Conservation (phyloP, 1,284 basidiomycete species). For the Inonotus obliquus region DNA sequence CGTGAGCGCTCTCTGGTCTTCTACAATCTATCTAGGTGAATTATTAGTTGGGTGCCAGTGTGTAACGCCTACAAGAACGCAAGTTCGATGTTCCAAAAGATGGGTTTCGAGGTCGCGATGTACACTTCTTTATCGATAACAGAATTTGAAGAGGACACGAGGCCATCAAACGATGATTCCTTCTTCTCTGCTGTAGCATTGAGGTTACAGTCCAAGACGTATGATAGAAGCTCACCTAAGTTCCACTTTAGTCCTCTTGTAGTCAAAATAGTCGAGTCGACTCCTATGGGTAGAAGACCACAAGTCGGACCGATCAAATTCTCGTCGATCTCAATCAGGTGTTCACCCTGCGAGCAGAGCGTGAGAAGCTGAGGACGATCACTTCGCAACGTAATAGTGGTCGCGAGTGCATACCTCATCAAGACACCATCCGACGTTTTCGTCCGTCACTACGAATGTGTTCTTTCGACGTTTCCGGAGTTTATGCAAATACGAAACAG, state of each 20-base stretch:
- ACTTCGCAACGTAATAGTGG: neutral
- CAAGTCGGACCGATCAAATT: conserved; percentile 80
- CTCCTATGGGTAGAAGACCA: conserved; percentile 87
- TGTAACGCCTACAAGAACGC: conserved; percentile 7
- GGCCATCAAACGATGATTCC: conserved; percentile 72
- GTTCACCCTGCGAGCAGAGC: conserved; percentile 58
- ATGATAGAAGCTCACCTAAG: conserved; percentile 49
- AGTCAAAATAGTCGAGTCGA: conserved; percentile 68
- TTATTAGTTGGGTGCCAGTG: neutral
- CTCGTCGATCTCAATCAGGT: conserved; percentile 74
- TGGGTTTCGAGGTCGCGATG: conserved; percentile 74
- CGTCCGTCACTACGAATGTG: conserved; percentile 80
- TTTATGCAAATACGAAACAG: conserved; percentile 82
- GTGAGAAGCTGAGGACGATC: neutral
- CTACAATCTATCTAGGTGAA: neutral
- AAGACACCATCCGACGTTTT: conserved; percentile 87
- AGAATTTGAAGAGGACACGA: conserved; percentile 92
- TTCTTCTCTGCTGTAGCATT: conserved; percentile 40
- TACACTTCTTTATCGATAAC: conserved; percentile 67
- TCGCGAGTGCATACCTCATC: conserved; percentile 61
- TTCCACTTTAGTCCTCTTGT: conserved; percentile 92
- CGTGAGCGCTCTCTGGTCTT: too few species aligned
- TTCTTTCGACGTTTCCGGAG: conserved; percentile 57
- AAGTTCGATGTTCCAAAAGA: conserved; percentile 84
- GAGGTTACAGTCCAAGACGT: neutral